Evolutionary conservation across 2,329 filamentous ascomycete species (phyloP).

Genomic region (Fusarium sp.): DNA sequence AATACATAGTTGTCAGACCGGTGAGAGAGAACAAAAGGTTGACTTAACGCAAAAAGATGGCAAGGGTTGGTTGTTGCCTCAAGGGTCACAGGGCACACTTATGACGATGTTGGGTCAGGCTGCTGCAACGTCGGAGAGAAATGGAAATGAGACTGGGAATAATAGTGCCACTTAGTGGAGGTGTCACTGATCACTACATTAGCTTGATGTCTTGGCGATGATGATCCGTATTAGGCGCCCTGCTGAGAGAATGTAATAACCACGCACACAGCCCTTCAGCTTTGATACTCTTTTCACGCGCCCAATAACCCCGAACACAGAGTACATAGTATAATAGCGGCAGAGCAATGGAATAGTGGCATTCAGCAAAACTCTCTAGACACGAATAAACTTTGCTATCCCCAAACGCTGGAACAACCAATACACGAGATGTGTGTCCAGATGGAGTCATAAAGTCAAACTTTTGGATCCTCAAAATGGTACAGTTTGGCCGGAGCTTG

Average conservation of each 20-base stretch:
- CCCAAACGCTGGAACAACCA: not conserved
- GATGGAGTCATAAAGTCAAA: conserved; percentile 17
- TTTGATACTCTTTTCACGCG: not conserved
- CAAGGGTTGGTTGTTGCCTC: conserved; percentile 10
- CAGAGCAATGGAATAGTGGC: not conserved
- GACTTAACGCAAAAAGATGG: not conserved
- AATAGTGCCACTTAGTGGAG: conserved; percentile 19
- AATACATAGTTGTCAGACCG: not conserved
- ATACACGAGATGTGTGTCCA: not conserved
- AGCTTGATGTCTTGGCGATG: conserved; percentile 18
- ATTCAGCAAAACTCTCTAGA: not conserved
- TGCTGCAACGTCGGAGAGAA: conserved; percentile 18
- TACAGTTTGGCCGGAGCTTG: not conserved
- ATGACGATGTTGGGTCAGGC: conserved; percentile 7
- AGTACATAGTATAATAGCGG: not conserved
- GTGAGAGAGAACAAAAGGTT: conserved; percentile 5
- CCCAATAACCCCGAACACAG: not conserved
- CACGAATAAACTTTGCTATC: not conserved
- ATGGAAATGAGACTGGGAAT: conserved; percentile 37
- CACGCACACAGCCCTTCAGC: not conserved
- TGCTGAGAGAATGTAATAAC: conserved; percentile 15
- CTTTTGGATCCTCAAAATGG: not conserved
- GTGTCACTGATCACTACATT: not conserved
- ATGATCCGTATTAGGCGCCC: conserved; percentile 16
- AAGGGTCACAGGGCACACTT: conserved; percentile 9